Conservation (phyloP, 139 green algal species). For the Chlamydomonas applanata region DNA sequence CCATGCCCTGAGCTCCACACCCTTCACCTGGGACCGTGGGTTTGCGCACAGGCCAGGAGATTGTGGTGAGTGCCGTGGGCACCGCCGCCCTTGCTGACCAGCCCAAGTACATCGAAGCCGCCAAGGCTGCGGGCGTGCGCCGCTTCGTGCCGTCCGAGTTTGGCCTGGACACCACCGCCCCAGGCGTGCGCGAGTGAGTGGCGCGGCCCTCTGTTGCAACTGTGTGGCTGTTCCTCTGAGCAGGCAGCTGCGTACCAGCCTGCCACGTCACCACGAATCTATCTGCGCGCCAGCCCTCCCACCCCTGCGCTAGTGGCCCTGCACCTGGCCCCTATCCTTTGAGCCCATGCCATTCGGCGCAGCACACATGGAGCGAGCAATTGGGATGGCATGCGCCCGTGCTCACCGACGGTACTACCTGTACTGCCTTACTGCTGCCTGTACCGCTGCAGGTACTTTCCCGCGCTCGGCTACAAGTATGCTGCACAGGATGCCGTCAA, state of each 20-base stretch:
- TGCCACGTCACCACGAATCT: too few relatives aligned
- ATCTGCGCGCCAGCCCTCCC: too few relatives aligned
- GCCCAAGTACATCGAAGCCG: not conserved
- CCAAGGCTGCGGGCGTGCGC: not conserved
- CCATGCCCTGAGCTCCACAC: too few relatives aligned
- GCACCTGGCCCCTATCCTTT: too few relatives aligned
- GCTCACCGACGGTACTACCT: not conserved
- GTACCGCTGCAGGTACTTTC: not conserved
- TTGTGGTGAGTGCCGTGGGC: not conserved
- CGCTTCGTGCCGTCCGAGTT: constrained; percentile 1
- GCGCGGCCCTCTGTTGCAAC: too few relatives aligned
- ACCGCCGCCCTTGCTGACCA: not conserved
- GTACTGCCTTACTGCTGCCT: not conserved
- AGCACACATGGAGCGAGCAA: too few relatives aligned
- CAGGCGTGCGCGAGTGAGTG: not conserved
- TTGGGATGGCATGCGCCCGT: too few relatives aligned
- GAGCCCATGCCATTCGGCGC: too few relatives aligned
- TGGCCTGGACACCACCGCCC: not conserved
- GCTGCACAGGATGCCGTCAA: not conserved
- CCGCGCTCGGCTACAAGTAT: not conserved
- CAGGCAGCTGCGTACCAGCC: too few relatives aligned
- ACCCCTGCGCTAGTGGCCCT: too few relatives aligned
- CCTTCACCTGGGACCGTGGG: too few relatives aligned
- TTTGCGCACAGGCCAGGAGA: not conserved
- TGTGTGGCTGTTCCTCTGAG: too few relatives aligned